These are phyloP conservation scores for Lasiosphaeria miniovina DNA, from an alignment of 495 filamentous ascomycete genomes.

Conservation along the genomic window DNA sequence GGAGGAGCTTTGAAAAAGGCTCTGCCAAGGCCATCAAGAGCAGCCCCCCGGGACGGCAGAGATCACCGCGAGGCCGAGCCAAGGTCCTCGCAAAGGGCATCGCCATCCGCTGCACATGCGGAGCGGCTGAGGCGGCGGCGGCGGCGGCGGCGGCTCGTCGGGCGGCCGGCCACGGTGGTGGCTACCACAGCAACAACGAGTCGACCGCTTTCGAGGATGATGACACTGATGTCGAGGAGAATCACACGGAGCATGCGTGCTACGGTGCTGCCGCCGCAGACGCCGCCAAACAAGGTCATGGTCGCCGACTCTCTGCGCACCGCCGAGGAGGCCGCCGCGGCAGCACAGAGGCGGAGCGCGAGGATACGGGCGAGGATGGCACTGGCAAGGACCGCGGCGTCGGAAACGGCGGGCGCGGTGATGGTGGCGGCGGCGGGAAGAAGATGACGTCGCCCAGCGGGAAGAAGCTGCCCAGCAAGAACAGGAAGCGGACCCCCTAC, in stretches of 20 bases:
- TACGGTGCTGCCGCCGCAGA: not conserved
- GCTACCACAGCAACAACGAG: not conserved
- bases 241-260: constrained; percentile 2
- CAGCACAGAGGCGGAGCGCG: not conserved
- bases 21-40: not conserved
- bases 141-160: not conserved
- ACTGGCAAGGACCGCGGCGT: no score
- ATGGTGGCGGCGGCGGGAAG: constrained; percentile 2
- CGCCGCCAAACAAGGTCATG: not conserved
- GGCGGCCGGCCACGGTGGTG: constrained; percentile 11
- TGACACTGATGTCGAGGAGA: constrained; percentile 18
- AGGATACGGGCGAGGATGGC: constrained; percentile 5
- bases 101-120: not conserved
- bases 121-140: not conserved
- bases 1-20: not conserved
- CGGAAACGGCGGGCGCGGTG: not conserved
- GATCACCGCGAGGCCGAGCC: not conserved
- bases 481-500: constrained; percentile 22
- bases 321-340: not conserved
- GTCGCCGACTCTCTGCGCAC: constrained; percentile 10
- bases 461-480: constrained; percentile 2
- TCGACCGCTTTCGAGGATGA: constrained; percentile 17
- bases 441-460: not conserved
- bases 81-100: not conserved
- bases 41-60: not conserved